phyloP scores from a whole-genome alignment of 2,329 filamentous ascomycete species.

The Hysterium pulicare region DNA sequence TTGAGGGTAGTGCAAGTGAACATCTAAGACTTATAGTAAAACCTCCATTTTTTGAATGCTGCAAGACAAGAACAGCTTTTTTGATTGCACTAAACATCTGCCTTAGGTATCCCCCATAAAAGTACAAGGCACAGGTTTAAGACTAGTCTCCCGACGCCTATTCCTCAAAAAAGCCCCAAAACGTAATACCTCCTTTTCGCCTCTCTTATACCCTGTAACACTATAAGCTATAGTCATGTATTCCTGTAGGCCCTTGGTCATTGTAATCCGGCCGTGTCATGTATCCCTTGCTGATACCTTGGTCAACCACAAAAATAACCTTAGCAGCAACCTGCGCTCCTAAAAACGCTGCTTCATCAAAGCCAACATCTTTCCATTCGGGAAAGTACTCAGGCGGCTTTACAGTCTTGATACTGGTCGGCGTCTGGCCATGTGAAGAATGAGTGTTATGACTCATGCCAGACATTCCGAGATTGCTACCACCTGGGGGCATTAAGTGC shows the following conservation, averaged over 20 bases:
- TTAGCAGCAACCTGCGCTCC: conserved; percentile 84
- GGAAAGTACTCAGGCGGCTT: conserved; percentile 79
- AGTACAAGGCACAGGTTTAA: not conserved
- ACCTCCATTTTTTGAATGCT: too few relatives aligned
- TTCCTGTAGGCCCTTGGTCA: conserved; percentile 61
- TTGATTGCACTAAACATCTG: too few relatives aligned
- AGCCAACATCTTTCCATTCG: conserved; percentile 76
- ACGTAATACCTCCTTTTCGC: not conserved
- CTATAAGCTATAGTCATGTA: conserved; percentile 53
- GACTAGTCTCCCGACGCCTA: not conserved
- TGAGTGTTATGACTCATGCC: conserved; percentile 50
- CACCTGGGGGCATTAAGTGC: conserved; percentile 43
- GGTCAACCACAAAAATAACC: conserved; percentile 67
- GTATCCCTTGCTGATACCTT: conserved; percentile 64
- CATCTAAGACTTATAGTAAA: too few relatives aligned
- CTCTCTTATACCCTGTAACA: not conserved
- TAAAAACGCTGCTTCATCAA: conserved; percentile 81
- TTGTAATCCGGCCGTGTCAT: conserved; percentile 68
- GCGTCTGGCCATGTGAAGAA: conserved; percentile 68
- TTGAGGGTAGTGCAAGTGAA: too few relatives aligned
- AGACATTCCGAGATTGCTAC: conserved; percentile 23
- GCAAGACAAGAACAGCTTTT: too few relatives aligned
- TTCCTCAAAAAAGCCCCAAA: not conserved
- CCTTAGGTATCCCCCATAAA: not conserved
- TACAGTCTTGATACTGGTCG: conserved; percentile 77